Base-by-base conservation (phyloP, 257 asterid genomes). In the Ophiorrhiza pumila region DNA sequence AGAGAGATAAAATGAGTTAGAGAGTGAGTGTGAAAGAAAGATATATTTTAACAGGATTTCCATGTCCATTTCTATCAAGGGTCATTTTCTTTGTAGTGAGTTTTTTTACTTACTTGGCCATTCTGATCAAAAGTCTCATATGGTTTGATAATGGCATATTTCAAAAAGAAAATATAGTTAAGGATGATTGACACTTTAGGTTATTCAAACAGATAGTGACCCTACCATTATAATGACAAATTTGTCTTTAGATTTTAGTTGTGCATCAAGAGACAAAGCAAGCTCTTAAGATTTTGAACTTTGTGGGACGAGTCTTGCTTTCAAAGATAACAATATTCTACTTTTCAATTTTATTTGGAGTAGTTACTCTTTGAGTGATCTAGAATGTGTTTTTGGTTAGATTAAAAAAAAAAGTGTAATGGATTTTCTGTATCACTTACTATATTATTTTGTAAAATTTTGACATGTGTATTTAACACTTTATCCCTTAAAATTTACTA, bases 171-270 rank as follows among this genome's bases (percentile, higher is more conserved):
- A 76, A 20, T 18, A 45, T 37, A 58, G 77, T 81, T 66, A 63
- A 67, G 65, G 79, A 39, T 64, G 71, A 74, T 79, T 74, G 85
- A 71, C 68, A 41, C 63, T 56, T 61, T 32, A 66, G 75, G 61
- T 71, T 34, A 64, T n/a, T n/a, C n/a, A n/a, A n/a, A n/a, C 27
- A 58, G 59, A 17, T 73, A 14, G 31, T n/a, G 65, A 63, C 67
- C 82, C 71, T 31, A 63, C 56, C 50, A 63, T 41, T 61, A 62
- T 6, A n/a, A n/a, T n/a, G 46, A 17, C 55, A 15, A 59, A 34
- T 41, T 67, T 7, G 39, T 11, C 46, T 34, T 42, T 74, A 65
- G 23, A 13, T 27, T 25, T 42, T 41, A 34, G 23, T 68, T 22
- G 34, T 15, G 31, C 55, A 70, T 70, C 42, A 39, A 56, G 65